Evolutionary conservation across 192 early-diverging fungal genomes (phyloP).

Genomic region (Umbelopsis vinacea): DNA sequence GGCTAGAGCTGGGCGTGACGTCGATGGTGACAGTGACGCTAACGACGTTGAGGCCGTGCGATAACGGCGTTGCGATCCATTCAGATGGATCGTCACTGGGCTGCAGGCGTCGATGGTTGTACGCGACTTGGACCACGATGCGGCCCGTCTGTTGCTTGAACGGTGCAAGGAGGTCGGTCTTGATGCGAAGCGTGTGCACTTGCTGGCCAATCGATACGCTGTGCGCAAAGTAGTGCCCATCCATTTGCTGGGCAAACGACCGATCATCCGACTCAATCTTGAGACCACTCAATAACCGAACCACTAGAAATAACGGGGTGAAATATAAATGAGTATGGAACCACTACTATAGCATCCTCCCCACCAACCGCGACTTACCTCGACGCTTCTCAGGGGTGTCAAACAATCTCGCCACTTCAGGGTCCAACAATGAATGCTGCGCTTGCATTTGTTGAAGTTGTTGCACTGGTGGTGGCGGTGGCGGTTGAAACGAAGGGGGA

Average conservation of each 20-base stretch:
- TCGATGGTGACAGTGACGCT: conserved; percentile 27
- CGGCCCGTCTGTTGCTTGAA: conserved; percentile 14
- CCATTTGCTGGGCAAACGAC: conserved; percentile 1
- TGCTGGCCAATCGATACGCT: conserved; percentile 25
- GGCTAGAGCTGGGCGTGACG: conserved; percentile 18
- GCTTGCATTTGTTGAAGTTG: conserved; percentile 21
- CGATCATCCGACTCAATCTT: conserved; percentile 8
- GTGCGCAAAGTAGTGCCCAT: conserved; percentile 26
- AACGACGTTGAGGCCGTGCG: conserved; percentile 21
- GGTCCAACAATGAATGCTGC: neutral
- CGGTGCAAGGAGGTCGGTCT: conserved; percentile 9
- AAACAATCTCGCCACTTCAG: neutral
- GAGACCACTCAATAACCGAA: neutral
- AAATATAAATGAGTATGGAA: neutral
- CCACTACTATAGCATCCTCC: neutral
- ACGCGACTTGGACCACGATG: conserved; percentile 10
- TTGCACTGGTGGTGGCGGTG: conserved; percentile 6
- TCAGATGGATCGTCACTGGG: conserved; percentile 1
- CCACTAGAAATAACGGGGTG: neutral
- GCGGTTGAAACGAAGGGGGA: neutral
- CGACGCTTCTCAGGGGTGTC: conserved; percentile 13
- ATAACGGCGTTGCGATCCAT: conserved; percentile 16
- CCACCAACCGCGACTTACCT: neutral
- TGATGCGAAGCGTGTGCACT: conserved; percentile 23
- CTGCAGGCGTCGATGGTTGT: conserved; percentile 24